phyloP scores from a whole-genome alignment of 306 rosid genomes.

The Comarum palustre region DNA sequence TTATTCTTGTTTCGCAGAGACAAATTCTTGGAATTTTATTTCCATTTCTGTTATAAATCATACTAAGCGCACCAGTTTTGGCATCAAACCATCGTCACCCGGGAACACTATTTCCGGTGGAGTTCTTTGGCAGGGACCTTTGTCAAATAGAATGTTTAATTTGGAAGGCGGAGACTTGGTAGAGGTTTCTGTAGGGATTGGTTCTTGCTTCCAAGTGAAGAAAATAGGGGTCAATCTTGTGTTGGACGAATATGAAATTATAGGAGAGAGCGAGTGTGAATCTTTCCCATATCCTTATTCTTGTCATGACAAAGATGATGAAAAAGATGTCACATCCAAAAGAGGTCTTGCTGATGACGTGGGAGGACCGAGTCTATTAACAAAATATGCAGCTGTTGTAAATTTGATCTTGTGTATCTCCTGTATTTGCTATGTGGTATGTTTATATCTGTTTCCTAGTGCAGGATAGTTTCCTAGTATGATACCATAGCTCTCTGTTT shows the following conservation, averaged over 20 bases:
- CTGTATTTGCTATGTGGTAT: too few relatives aligned
- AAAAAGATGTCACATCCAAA: not conserved
- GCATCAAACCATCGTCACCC: not conserved
- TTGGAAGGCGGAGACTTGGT: slow-evolving; percentile 25
- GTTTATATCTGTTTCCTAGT: too few relatives aligned
- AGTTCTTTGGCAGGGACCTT: slow-evolving; percentile 28
- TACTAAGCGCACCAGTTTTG: not conserved
- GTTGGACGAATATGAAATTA: not conserved
- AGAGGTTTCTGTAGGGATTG: slow-evolving; percentile 10
- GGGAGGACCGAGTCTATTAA: too few relatives aligned
- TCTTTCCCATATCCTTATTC: not conserved
- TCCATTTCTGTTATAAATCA: slow-evolving; percentile 4
- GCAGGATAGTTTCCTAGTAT: too few relatives aligned
- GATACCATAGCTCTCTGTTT: too few relatives aligned
- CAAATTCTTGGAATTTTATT: not conserved
- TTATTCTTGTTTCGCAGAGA: not conserved
- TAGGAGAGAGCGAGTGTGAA: not conserved
- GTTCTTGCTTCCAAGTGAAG: not conserved
- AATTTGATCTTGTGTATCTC: too few relatives aligned
- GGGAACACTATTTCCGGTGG: not conserved
- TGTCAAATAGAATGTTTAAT: slow-evolving; percentile 11
- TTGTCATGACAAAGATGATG: not conserved
- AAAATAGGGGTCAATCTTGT: slow-evolving; percentile 13
- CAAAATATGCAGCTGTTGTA: too few relatives aligned
- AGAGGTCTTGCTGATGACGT: not conserved